Base-by-base conservation (phyloP, 164 flowering plant species). In the Vitis rotundifolia region DNA sequence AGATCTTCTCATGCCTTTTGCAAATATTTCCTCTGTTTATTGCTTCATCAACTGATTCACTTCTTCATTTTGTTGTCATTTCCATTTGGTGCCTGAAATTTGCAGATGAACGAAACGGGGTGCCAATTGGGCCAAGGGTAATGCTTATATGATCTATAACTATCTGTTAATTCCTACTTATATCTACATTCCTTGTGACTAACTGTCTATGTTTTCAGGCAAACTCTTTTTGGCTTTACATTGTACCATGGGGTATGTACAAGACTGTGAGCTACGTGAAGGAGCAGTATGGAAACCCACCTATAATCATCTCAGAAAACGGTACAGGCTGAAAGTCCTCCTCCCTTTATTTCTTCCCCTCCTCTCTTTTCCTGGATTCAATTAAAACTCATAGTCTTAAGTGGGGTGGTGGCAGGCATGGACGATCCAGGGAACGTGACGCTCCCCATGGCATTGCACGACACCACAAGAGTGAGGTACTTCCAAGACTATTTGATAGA, bases 401-500 rank as follows among this genome's bases (percentile, higher is more conserved):
- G 6, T 6, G 44, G 44, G 44, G 44, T 37, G 44, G 44, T 37
- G 44, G 60, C 75, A 94, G 98, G 98, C 58, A 94, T 89, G 97
- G 98, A 94, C 78, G 85, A 94, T 63, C 93, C 98, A 1, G 97
- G 95, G 0, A 87, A 86, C 75, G 80, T 89, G 10, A 89, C 90
- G 2, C 81, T 89, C 57, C 59, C 86, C 0, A 49, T 70, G 26
- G 98, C 82, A 19, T 55, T 88, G 71, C 85, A 84, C 13, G 98
- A 94, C 77, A 85, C 82, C 55, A 75, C 73, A 16, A 87, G 97
- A 76, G 82, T 91, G 54, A 70, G 79, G 67, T 94, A 54, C 77
- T 92, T 87, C 85, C 85, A 68, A 50, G 69, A 75, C 63, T 92
- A 92, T 64, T 64, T 92, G 59, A 51, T 57, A 13, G 74, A 88